Evolutionary conservation across 2,329 filamentous ascomycete species (phyloP).

Genomic region (Cladosporium cucumerinum): DNA sequence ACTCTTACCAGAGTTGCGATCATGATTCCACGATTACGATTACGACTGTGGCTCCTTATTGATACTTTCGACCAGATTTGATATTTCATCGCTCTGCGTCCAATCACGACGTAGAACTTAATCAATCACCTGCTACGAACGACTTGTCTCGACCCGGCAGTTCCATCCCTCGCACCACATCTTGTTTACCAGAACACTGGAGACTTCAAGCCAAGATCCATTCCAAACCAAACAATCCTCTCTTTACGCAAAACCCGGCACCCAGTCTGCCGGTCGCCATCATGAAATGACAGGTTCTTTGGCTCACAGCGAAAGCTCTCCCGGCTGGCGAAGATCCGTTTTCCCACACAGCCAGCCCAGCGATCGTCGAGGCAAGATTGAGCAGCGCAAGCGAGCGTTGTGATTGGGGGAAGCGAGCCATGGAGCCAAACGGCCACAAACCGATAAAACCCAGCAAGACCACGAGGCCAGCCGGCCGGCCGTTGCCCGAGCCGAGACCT

Average conservation of each 20-base stretch:
- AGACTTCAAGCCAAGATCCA: neutral
- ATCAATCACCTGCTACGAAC: neutral
- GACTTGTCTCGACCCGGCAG: neutral
- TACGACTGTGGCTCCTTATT: neutral
- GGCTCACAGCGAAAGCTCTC: neutral
- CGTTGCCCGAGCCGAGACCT: slow-evolving; percentile 8
- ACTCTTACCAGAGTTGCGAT: neutral
- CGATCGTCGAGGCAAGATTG: neutral
- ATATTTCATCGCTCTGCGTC: neutral
- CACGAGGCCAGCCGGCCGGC: slow-evolving; percentile 4
- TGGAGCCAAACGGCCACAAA: neutral
- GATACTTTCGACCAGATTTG: neutral
- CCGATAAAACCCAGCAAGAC: neutral
- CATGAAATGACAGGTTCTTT: neutral
- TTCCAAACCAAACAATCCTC: neutral
- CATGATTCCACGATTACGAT: neutral
- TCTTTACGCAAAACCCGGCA: neutral
- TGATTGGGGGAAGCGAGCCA: neutral
- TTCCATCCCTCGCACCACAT: neutral
- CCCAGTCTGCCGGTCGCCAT: neutral
- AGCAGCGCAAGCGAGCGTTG: neutral
- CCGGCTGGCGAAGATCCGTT: neutral
- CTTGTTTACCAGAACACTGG: neutral
- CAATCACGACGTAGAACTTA: neutral
- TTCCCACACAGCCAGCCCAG: neutral